Evolutionary conservation across 75 land plant genomes (phyloP), one percentile per base, ranked within the genome.

Genomic region (Selaginella tamariscina): DNA sequence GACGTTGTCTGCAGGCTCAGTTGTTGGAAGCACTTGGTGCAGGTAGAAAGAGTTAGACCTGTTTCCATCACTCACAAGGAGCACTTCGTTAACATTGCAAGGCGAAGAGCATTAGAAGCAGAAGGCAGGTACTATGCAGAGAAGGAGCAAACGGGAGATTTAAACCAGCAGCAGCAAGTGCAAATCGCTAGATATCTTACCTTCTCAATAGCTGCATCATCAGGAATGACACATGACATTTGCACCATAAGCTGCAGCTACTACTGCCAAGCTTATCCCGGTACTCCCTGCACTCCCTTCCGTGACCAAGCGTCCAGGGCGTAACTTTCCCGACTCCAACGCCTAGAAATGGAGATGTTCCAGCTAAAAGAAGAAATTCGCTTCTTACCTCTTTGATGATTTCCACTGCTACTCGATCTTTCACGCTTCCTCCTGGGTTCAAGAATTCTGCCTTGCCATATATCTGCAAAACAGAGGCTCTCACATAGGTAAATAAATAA

Each of bases 221-320:
- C 98, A 1, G 98, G 98, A 39, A 94, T 88, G 32, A 89, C 96
- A 94, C 98, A 73, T 90, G 98, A 66, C 98, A 94, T 78, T 82
- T 90, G 72, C 95, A 89, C 91, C 96, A 82, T 82, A 85, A 24
- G 98, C 96, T 24, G 86, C 77, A 65, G 98, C 88, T 5, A 94
- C 88, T 44, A 83, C 87, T 5, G 98, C 98, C 74, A 94, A 80
- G 73, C 98, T 94, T 28, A 94, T 88, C 2, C 87, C 98, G 27
- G 98, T 94, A 44, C 98, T 94, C 54, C 98, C 98, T 75, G 98
- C 98, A 82, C 98, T 94, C 28, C 98, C 98, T 70, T 94, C 98
- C 33, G 86, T 87, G 21, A 94, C 82, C 1, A 89, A 71, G 26
- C 98, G 96, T 56, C 98, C 98, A 71, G 59, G 64, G 60, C 66